Evolutionary conservation across 2,329 filamentous ascomycete genomes (phyloP), one percentile per base, ranked within the genome.

Genomic region (Colletotrichum tropicale): DNA sequence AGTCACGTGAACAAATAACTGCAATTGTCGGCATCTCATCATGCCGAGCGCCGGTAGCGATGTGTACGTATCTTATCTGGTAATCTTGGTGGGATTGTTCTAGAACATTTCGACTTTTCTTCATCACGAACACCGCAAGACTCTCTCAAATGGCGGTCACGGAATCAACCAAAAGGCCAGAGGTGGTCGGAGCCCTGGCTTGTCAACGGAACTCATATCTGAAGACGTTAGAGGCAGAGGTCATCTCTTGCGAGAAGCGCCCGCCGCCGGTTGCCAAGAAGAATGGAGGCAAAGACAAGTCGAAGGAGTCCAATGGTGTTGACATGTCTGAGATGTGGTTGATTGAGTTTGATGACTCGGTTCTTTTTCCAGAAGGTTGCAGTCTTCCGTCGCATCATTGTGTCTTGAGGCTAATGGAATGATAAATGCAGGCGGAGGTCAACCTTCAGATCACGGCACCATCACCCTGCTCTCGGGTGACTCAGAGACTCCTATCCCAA

Each of bases 321-420:
- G 43, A 8, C 24, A 32, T 5, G 21, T 43, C 66, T 3, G 80
- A 82, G 18, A 71, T 72, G 48, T 83, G 82, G 82, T 58, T 82
- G 4, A 78, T 83, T 8, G 82, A 83, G 26, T 83, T 80, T 58
- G 75, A 77, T 2, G 81, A 83, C 13, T 83, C 82, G 5, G 79
- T 83, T 0, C 52, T 83, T 0, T 83, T 83, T 3, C 82, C 82
- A 0, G 82, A 83, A 77, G 82, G 82, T 79, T 21, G 34, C 6
- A 2, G 38, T 43, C 18, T 9, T n/a, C 8, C 18, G 38, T 43
- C 0, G 1, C 1, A 0, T 43, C 0, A n/a, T 43, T 0, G 1
- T 43, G 18, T 43, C 0, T 79, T 13, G 34, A 16, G n/a, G 21
- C 55, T 61, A 55, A 62, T 24, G 34, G 6, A 18, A 2, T 5